These are phyloP conservation scores for Penicillium sumatraense DNA, from an alignment of 2,329 filamentous ascomycete species.

Conservation along the genomic window DNA sequence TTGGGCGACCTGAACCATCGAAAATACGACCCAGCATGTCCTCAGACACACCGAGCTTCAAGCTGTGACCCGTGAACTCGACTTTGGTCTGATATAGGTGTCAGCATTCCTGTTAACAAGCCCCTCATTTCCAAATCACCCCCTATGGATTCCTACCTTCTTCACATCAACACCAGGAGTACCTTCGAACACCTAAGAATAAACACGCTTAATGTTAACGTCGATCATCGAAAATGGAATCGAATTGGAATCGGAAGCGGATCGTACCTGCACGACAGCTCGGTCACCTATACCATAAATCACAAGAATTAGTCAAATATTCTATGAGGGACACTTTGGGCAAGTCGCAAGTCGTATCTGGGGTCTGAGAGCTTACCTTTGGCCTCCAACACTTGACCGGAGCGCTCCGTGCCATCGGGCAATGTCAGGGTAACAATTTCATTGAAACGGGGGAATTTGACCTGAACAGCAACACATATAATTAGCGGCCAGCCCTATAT, in stretches of 20 bases:
- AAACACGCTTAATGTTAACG: conserved; percentile 28
- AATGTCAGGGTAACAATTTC: conserved; percentile 97
- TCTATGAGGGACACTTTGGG: background rate
- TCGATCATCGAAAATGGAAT: conserved; percentile 8
- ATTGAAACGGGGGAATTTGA: conserved; percentile 97
- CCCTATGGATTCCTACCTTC: conserved; percentile 63
- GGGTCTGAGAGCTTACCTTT: conserved; percentile 67
- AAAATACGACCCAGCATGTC: conserved; percentile 99
- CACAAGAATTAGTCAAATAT: conserved; percentile 20
- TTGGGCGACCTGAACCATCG: conserved; percentile 94
- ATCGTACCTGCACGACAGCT: conserved; percentile 86
- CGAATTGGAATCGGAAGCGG: conserved; percentile 10
- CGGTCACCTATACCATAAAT: conserved; percentile 69
- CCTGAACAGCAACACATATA: conserved; percentile 54
- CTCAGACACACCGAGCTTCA: conserved; percentile 98
- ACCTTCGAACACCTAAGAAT: conserved; percentile 86
- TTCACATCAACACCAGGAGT: conserved; percentile 98
- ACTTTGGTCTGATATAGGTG: conserved; percentile 75
- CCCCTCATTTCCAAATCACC: too few relatives aligned
- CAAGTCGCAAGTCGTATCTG: background rate
- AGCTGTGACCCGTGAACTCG: conserved; percentile 93
- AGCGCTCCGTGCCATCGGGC: conserved; percentile 90
- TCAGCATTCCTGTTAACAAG: conserved; percentile 25
- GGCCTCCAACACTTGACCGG: conserved; percentile 95
- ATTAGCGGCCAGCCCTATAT: conserved; percentile 22